Evolutionary conservation across 371 early-diverging fungal genomes (phyloP).

Genomic region (Furculomyces boomerangus): DNA sequence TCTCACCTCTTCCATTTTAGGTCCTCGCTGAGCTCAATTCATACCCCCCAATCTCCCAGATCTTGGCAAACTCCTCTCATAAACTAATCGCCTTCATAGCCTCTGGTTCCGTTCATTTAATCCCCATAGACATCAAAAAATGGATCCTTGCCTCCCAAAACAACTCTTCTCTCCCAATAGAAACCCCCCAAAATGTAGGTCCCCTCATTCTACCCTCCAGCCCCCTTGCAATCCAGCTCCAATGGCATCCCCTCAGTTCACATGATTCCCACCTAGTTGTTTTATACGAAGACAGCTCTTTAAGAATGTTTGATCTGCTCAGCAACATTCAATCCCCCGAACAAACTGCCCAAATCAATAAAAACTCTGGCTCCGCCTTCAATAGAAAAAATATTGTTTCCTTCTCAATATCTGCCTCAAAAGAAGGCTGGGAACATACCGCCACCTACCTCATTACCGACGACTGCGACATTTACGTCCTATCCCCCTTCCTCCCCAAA

Average conservation of each 20-base stretch:
- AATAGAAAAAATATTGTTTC: conserved; percentile 4
- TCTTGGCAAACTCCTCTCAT: too few species aligned
- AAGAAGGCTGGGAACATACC: conserved; percentile 20
- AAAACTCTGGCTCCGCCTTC: not conserved
- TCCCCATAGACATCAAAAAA: too few species aligned
- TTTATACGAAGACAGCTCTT: conserved; percentile 11
- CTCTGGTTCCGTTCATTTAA: too few species aligned
- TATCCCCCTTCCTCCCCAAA: conserved; percentile 21
- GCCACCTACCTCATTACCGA: conserved; percentile 15
- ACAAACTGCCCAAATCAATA: conserved; percentile 6
- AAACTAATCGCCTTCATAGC: too few species aligned
- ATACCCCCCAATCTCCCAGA: too few species aligned
- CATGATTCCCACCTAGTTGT: conserved; percentile 16
- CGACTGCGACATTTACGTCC: conserved; percentile 14
- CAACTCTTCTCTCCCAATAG: too few species aligned
- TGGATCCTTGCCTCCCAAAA: too few species aligned
- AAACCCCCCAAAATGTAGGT: too few species aligned
- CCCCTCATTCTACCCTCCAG: too few species aligned
- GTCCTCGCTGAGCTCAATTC: too few species aligned
- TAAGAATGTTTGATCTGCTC: conserved; percentile 18
- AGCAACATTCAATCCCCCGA: conserved; percentile 11
- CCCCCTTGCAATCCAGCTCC: conserved; percentile 6
- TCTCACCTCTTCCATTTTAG: too few species aligned
- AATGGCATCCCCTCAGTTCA: conserved; percentile 21
- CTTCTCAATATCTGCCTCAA: conserved; percentile 19